Base-by-base conservation (phyloP, 2,329 filamentous ascomycete species). In the Apiospora sp. region DNA sequence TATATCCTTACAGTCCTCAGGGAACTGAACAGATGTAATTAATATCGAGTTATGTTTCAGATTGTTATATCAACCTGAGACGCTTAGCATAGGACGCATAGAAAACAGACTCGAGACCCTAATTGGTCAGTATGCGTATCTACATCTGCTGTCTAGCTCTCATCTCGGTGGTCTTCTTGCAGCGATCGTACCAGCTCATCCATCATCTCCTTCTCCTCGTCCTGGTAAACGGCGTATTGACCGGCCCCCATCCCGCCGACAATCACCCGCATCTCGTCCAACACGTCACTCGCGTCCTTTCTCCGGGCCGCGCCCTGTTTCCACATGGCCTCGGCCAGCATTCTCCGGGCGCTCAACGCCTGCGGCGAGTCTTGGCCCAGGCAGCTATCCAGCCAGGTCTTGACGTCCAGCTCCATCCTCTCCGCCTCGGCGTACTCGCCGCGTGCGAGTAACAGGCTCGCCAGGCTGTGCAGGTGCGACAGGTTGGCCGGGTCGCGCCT, bases 341-440 rank as follows among this genome's bases (percentile, higher is more conserved):
- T 86, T 70, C 92, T 87, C 34, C 92, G 90, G 74, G 89, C 89
- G 0, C 89, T 89, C 5, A 87, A 86, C 1, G 86, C 78, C 30
- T 86, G 86, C 73, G 93, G 91, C 81, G 99, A 87, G 73, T 96
- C 92, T 70, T 98, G 86, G 3, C 98, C 91, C 2, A 95, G 95
- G 81, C 99, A 99, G 80, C 98, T 96, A 81, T 99, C 68, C 8
- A 74, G 48, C 73, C 67, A 72, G 4, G n/a, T 13, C 27, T n/a
- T 22, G 19, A 67, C 67, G 24, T 70, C 48, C 6, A 30, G 58
- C 48, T 51, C 72, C 12, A 68, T 71, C 16, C 19, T 19, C 46
- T 67, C 68, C 8, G 71, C 48, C 69, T 74, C 73, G 3, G n/a
- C 48, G 19, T 71, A 71, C n/a, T 61, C 30, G n/a, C 72, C 71